Conservation (phyloP, 768 basidiomycete genomes). For the Naganishia vaughanmartiniae region DNA sequence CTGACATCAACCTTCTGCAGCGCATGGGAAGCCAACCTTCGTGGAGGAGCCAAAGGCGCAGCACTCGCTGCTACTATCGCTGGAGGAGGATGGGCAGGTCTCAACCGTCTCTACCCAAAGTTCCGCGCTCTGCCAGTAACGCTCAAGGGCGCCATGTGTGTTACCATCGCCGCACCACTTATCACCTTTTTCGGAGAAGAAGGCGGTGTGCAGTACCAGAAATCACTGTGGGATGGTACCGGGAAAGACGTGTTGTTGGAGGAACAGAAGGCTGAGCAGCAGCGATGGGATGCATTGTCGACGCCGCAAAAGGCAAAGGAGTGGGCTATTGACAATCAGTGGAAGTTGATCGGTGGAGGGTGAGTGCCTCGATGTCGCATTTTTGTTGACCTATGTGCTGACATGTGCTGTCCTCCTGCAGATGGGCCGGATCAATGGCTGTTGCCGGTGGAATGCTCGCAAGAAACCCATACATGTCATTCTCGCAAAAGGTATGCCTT, state of each 20-base stretch:
- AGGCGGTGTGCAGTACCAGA: conserved; percentile 46
- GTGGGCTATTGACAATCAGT: conserved; percentile 47
- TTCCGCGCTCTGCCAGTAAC: conserved; percentile 44
- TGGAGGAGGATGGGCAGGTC: conserved; percentile 36
- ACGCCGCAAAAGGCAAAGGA: conserved; percentile 39
- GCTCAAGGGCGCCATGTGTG: conserved; percentile 44
- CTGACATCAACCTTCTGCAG: conserved; percentile 20
- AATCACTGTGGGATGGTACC: conserved; percentile 41
- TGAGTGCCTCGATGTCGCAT: conserved; percentile 30
- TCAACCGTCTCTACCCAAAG: conserved; percentile 32
- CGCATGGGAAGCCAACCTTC: conserved; percentile 37
- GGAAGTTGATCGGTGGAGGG: conserved; percentile 45
- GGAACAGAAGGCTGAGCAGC: conserved; percentile 33
- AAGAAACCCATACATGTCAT: conserved; percentile 42
- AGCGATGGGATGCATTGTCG: conserved; percentile 41
- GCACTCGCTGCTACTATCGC: conserved; percentile 37
- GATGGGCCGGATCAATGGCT: conserved; percentile 48
- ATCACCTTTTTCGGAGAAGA: conserved; percentile 47
- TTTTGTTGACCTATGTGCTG: not conserved
- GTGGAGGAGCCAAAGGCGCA: conserved; percentile 42
- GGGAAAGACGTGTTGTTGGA: conserved; percentile 42
- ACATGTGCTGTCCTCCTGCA: conserved; percentile 17
- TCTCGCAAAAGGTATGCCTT: conserved; percentile 46
- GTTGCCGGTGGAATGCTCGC: conserved; percentile 43
- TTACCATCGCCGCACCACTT: conserved; percentile 40